Evolutionary conservation across 129 eudicot species (phyloP).

Genomic region (Flaveria trinervia): DNA sequence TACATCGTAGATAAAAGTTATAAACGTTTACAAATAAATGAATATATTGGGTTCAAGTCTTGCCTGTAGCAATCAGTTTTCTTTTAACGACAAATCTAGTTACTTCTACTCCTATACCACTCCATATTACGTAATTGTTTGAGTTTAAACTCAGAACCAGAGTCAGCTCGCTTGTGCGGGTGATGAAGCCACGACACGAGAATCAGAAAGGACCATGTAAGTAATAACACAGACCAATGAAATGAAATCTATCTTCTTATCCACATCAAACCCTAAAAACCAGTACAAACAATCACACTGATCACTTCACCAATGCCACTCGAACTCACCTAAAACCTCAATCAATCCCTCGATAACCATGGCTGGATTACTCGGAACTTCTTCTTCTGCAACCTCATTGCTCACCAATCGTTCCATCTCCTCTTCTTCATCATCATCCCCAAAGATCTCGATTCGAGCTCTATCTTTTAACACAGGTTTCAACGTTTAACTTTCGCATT

Average conservation of each 20-base stretch:
- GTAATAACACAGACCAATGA: not conserved
- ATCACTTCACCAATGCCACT: conserved; percentile 19
- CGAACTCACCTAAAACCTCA: not conserved
- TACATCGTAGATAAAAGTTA: too few relatives aligned
- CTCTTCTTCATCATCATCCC: conserved; percentile 32
- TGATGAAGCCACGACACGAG: too few relatives aligned
- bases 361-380: conserved; percentile 59
- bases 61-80: too few relatives aligned
- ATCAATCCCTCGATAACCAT: conserved; percentile 20
- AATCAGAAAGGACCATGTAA: not conserved
- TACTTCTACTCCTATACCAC: too few relatives aligned
- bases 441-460: conserved; percentile 41
- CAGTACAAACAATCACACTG: too few relatives aligned
- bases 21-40: too few relatives aligned
- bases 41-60: too few relatives aligned
- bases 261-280: conserved; percentile 27
- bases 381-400: conserved; percentile 46
- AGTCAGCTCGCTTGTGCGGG: too few relatives aligned
- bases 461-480: conserved; percentile 50
- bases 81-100: too few relatives aligned
- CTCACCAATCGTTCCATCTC: conserved; percentile 38
- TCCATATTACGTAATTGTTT: too few relatives aligned
- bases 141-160: too few relatives aligned
- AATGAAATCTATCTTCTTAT: conserved; percentile 55
- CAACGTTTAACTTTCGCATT: not conserved